Base-by-base conservation (phyloP, 495 filamentous ascomycete genomes). In the Collariella sp. region DNA sequence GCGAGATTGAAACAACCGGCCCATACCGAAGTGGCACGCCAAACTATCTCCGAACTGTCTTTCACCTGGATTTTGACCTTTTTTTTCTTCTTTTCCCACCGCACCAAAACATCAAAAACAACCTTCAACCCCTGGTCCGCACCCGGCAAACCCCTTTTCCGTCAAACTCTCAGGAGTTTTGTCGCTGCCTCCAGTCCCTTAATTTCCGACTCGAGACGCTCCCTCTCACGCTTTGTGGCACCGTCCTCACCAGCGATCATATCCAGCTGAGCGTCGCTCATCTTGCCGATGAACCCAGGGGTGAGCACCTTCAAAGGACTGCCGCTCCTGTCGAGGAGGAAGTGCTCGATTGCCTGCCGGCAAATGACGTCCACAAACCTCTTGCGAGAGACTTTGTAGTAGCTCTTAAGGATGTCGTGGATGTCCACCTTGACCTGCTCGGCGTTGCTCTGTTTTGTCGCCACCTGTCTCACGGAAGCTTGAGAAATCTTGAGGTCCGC, bases 321-420 rank as follows among this genome's bases (percentile, higher is more conserved):
- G 12, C 62, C 35, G 2, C 57, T 26, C 0, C 62, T 61, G n/a
- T 54, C 34, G 1, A 74, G 64, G 11, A 74, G 59, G 46, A 54
- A 61, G 43, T 73, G 54, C 31, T 69, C 63, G 7, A 72, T 54
- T 0, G 56, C 70, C 41, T 67, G 67, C 15, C 58, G 57, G 55
- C 70, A 79, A 15, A 84, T 63, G 49, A 66, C 71, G 50, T 85
- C 82, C 9, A 82, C 70, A 46, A 85, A 83, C 1, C 76, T 68
- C 50, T 77, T 78, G 18, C 58, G 65, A 0, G 79, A 73, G 0
- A 85, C 78, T 40, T 78, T 76, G 67, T 86, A 85, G 61, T 86
- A 86, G 2, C 75, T 67, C 42, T 75, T 50, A 1, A 85, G 63
- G 15, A 77, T 75, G 53, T 85, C 78, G 43, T 84, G 79, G 7